Evolutionary conservation across 352 stramenopile species (phyloP), one percentile per base, ranked within the genome.

Genomic region (Albugo candida): DNA sequence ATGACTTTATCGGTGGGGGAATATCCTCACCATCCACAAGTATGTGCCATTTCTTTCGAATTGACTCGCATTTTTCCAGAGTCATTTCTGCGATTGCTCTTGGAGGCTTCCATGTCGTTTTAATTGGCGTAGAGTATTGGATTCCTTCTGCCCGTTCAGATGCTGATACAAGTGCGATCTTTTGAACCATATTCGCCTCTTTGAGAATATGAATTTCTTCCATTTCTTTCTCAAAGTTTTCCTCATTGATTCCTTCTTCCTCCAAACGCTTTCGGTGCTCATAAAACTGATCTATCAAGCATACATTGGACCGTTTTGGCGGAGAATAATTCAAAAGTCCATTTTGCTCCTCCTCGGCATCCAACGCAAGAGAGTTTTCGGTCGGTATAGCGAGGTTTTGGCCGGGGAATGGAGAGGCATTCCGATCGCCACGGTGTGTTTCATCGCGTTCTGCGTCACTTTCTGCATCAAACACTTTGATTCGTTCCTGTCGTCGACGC

Each of bases 41-140:
- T 45, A 99, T 99, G 65, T 98, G 91, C 92, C 92, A 98, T 63
- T 99, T 98, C 45, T 96, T 88, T 21, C 95, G 82, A 38, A 97
- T 77, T 13, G 78, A 73, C 40, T 96, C 70, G 61, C 87, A 93
- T 38, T 88, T 69, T 0, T 81, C 79, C 50, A 81, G 67, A 6
- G 70, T 86, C 74, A 97, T 80, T 18, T 70, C 54, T 13, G 83
- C 53, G 46, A 97, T 92, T 45, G 78, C 81, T 2, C 55, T 55
- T 3, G 94, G 93, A 16, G 85, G 80, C 27, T 54, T 74, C 94
- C 94, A 98, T 14, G 77, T 94, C 18, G 85, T 95, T 34, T 70
- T 73, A 58, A 98, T 76, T 13, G 69, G 60, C 17, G 93, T 62
- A n/a, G 63, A 71, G 65, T 97, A 98, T 11, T 80, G 66, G 27